Conservation (phyloP, 768 basidiomycete genomes). For the Suillus hirtellus region DNA sequence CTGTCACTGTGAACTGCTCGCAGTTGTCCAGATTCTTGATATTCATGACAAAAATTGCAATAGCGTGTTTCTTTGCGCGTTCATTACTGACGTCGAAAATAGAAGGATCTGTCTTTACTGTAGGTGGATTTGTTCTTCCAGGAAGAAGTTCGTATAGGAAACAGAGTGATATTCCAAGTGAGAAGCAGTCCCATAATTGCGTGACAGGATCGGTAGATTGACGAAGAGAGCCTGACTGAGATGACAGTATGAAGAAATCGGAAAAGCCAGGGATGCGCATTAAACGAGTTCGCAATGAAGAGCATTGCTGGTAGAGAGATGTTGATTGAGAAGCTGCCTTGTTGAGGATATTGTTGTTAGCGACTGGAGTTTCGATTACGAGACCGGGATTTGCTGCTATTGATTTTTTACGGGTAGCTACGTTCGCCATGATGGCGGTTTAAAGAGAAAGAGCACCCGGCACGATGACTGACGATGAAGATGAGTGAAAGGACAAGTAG, state of each 20-base stretch:
- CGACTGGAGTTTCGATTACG: conserved; percentile 72
- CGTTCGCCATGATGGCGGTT: conserved; percentile 42
- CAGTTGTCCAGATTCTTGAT: conserved; percentile 69
- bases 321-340: conserved; percentile 85
- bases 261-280: conserved; percentile 76
- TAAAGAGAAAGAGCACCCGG: conserved; percentile 14
- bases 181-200: conserved; percentile 92
- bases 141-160: conserved; percentile 95
- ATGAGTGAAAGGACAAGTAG: conserved; percentile 5
- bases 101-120: conserved; percentile 64
- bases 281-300: conserved; percentile 71
- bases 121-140: conserved; percentile 23
- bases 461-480: background rate
- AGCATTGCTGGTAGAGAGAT: conserved; percentile 92
- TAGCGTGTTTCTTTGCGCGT: conserved; percentile 85
- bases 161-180: conserved; percentile 90
- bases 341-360: conserved; percentile 86
- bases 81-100: conserved; percentile 72
- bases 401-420: conserved; percentile 79
- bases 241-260: conserved; percentile 65
- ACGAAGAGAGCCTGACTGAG: conserved; percentile 55
- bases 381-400: conserved; percentile 64
- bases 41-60: conserved; percentile 90
- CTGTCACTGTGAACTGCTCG: conserved; percentile 87
- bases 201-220: conserved; percentile 90